These are phyloP conservation scores for Daedaleopsis nitida DNA, from an alignment of 768 basidiomycete species.

Conservation along the genomic window DNA sequence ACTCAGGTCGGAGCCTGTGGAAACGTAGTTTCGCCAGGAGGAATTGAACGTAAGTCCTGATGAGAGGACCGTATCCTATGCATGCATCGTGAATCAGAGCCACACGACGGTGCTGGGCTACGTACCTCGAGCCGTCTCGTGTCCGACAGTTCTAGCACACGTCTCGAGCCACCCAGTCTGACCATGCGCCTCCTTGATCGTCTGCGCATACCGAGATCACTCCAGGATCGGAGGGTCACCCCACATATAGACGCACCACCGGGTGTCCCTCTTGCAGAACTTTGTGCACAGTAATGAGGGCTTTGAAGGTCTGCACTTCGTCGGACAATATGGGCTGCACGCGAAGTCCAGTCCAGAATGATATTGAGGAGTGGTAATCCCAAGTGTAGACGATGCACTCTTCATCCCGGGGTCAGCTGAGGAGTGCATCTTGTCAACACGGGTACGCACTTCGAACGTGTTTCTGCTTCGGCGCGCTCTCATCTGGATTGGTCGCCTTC, in stretches of 20 bases:
- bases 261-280: slow-evolving; percentile 98
- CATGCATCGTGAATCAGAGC: background rate
- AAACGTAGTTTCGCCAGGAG: slow-evolving; percentile 94
- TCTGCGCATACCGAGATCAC: slow-evolving; percentile 47
- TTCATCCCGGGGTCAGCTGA: slow-evolving; percentile 33
- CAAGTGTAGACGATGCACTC: slow-evolving; percentile 99
- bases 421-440: background rate
- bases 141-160: slow-evolving; percentile 85
- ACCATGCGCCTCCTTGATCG: slow-evolving; percentile 93
- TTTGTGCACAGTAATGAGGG: slow-evolving; percentile 96
- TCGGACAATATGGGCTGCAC: slow-evolving; percentile 97
- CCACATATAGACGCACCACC: slow-evolving; percentile 52
- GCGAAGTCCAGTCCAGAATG: slow-evolving; percentile 96
- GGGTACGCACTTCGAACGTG: slow-evolving; percentile 91
- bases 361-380: slow-evolving; percentile 98
- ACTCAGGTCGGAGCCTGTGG: slow-evolving; percentile 93
- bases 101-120: background rate
- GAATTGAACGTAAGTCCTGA: slow-evolving; percentile 95
- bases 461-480: slow-evolving; percentile 98
- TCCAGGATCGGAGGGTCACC: slow-evolving; percentile 10
- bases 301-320: slow-evolving; percentile 98
- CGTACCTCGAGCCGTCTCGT: slow-evolving; percentile 76
- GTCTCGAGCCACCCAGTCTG: slow-evolving; percentile 99
- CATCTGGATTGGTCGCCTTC: slow-evolving; percentile 95
- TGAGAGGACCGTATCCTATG: slow-evolving; percentile 88